Evolutionary conservation across 345 rosid species (phyloP).

Genomic region (Eucalyptus coolabah): DNA sequence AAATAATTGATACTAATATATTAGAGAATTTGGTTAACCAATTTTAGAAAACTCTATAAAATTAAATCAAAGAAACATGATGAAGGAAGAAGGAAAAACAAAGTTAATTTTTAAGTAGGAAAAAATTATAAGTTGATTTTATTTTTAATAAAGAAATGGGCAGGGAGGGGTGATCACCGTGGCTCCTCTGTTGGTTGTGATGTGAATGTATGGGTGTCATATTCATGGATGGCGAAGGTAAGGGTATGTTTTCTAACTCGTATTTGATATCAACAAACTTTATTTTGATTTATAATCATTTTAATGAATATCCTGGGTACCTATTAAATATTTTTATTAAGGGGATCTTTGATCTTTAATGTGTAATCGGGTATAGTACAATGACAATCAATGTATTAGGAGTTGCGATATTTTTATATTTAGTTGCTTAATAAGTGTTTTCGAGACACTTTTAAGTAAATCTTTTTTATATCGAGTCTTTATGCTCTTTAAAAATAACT

Average conservation of each 20-base stretch:
- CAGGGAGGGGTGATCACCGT: not conserved
- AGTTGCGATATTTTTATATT: not conserved
- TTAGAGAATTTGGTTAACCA: too few species aligned
- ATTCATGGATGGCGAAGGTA: not conserved
- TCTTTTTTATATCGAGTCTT: not conserved
- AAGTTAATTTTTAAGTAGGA: too few species aligned
- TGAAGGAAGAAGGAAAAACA: too few species aligned
- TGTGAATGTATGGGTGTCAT: not conserved
- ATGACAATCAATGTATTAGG: not conserved
- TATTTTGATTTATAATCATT: not conserved
- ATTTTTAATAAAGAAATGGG: not conserved
- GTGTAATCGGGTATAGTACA: not conserved
- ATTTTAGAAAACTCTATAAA: too few species aligned
- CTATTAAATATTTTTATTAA: not conserved
- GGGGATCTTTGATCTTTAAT: not conserved
- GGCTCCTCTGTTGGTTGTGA: not conserved
- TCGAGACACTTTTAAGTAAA: not conserved
- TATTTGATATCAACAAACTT: not conserved
- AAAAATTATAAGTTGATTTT: too few species aligned
- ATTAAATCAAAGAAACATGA: too few species aligned
- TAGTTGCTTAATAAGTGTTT: not conserved
- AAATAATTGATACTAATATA: too few species aligned
- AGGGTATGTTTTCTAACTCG: not conserved
- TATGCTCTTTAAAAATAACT: not conserved
- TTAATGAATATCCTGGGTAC: not conserved